Conservation (phyloP, 768 basidiomycete genomes). For the Psilocybe sp. region DNA sequence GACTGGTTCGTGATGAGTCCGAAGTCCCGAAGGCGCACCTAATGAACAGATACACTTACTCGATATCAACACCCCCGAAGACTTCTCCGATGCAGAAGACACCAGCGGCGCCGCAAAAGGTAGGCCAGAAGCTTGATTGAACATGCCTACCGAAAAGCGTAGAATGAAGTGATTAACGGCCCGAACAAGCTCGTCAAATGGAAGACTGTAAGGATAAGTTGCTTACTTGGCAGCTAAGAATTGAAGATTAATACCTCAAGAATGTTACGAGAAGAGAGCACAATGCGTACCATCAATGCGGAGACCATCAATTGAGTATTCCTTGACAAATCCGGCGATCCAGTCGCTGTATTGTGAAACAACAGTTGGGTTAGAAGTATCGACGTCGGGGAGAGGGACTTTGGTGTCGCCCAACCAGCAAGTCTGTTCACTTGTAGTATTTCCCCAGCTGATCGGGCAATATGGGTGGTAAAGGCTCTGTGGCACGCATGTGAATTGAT, state of each 20-base stretch:
- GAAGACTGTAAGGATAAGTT: not conserved
- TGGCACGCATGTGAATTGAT: constrained; percentile 7
- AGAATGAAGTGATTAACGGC: constrained; percentile 5
- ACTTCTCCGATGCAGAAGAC: constrained; percentile 90
- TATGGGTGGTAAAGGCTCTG: constrained; percentile 76
- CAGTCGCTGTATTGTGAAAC: constrained; percentile 61
- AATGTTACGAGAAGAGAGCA: not conserved
- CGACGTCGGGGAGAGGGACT: constrained; percentile 75
- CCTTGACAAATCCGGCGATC: constrained; percentile 65
- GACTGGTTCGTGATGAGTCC: constrained; percentile 28
- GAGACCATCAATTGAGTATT: constrained; percentile 81
- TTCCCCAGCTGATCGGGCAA: constrained; percentile 69
- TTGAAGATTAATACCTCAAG: constrained; percentile 31
- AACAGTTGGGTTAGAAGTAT: constrained; percentile 69
- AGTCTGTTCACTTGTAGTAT: constrained; percentile 64
- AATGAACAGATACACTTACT: constrained; percentile 30
- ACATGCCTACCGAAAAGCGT: constrained; percentile 56
- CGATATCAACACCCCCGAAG: constrained; percentile 48
- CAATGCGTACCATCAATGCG: constrained; percentile 66
- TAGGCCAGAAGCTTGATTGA: constrained; percentile 71
- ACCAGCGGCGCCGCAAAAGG: constrained; percentile 69
- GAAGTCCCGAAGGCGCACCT: not conserved
- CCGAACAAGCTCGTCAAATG: not conserved
- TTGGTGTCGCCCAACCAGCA: constrained; percentile 83
- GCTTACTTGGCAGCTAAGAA: constrained; percentile 44